Conservation (phyloP, 2,329 filamentous ascomycete genomes). For the Hymenotorrendiella dingleyae region DNA sequence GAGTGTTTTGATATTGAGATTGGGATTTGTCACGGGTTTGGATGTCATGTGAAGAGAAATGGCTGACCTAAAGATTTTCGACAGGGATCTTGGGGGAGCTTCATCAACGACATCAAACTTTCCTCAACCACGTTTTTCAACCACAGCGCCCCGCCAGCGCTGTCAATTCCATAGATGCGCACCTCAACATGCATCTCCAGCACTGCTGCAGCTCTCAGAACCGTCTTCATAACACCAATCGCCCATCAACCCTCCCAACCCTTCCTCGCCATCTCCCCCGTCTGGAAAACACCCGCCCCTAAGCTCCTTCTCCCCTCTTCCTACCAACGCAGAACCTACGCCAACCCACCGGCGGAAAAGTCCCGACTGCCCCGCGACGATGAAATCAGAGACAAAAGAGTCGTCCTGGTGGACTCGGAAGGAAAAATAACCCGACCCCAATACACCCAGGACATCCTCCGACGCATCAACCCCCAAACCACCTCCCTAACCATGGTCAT, state of each 20-base stretch:
- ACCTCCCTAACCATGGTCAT: slow-evolving; percentile 46
- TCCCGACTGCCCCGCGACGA: slow-evolving; percentile 38
- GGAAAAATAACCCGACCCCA: slow-evolving; percentile 31
- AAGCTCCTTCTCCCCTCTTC: not conserved
- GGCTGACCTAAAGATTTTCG: no score
- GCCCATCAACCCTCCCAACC: slow-evolving; percentile 23
- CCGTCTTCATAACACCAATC: slow-evolving; percentile 39
- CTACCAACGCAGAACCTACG: slow-evolving; percentile 12
- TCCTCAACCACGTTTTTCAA: not conserved
- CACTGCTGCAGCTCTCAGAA: slow-evolving; percentile 40
- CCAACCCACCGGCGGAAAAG: slow-evolving; percentile 13
- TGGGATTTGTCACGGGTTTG: slow-evolving; percentile 5
- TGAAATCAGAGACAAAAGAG: slow-evolving; percentile 38
- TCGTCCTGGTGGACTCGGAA: slow-evolving; percentile 38
- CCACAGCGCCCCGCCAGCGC: not conserved
- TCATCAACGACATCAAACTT: not conserved
- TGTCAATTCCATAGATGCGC: not conserved
- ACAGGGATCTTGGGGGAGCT: not conserved
- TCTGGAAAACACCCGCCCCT: not conserved
- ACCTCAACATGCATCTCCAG: slow-evolving; percentile 33
- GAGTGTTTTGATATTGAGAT: not conserved
- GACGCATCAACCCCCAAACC: slow-evolving; percentile 40
- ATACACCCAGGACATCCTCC: slow-evolving; percentile 34
- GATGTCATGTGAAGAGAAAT: not conserved
- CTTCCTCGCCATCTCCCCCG: not conserved